Conservation (phyloP, 2,329 filamentous ascomycete species). For the Penicillium digitatum region DNA sequence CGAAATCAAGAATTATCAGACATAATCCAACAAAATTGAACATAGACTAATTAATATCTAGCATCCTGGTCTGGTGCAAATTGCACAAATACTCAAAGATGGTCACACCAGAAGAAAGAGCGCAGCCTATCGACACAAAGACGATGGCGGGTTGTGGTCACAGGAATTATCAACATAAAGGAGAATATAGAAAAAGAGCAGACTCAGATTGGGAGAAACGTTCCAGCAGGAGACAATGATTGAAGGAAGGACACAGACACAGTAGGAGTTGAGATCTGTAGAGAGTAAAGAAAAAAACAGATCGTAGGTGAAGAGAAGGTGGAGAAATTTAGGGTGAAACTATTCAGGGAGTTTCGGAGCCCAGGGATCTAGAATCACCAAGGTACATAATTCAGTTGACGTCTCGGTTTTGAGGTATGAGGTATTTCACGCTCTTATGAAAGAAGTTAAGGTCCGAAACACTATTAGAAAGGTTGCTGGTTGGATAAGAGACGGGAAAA, state of each 20-base stretch:
- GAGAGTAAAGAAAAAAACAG: neutral
- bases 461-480: slow-evolving; percentile 9
- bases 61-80: slow-evolving; percentile 15
- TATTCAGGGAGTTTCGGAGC: neutral
- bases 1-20: neutral
- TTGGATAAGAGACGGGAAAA: slow-evolving; percentile 13
- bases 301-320: slow-evolving; percentile 3
- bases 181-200: slow-evolving; percentile 8
- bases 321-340: neutral
- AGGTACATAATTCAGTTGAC: neutral
- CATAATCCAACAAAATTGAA: slow-evolving; percentile 2
- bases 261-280: slow-evolving; percentile 3
- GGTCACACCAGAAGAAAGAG: slow-evolving; percentile 13
- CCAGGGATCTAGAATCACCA: neutral
- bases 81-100: slow-evolving; percentile 13
- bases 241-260: slow-evolving; percentile 5
- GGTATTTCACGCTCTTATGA: neutral
- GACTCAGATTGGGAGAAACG: slow-evolving; percentile 2
- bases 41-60: slow-evolving; percentile 10
- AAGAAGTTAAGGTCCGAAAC: neutral
- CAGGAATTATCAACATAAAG: slow-evolving; percentile 20
- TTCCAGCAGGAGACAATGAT: neutral
- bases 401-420: neutral
- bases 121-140: slow-evolving; percentile 8
- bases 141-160: slow-evolving; percentile 9